Evolutionary conservation across 345 rosid genomes (phyloP).

Genomic region (Zanthoxylum bungeanum): DNA sequence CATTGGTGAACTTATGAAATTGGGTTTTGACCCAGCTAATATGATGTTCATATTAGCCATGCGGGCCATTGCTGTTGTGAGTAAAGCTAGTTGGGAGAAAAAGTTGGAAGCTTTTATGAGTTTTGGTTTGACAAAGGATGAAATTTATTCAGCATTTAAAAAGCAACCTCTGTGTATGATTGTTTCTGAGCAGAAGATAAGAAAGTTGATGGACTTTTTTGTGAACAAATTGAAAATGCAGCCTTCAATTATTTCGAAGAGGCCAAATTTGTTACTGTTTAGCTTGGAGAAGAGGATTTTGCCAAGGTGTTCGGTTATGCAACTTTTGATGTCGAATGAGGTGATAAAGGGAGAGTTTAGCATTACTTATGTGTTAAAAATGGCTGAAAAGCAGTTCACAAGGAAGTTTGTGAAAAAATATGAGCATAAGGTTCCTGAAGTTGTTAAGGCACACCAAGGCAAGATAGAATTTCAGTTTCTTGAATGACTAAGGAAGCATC

Average conservation of each 20-base stretch:
- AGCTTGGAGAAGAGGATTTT: slow-evolving; percentile 23
- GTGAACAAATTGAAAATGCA: not conserved
- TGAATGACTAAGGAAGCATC: too few species aligned
- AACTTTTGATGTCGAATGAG: slow-evolving; percentile 16
- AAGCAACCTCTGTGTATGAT: slow-evolving; percentile 15
- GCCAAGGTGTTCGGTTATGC: slow-evolving; percentile 20
- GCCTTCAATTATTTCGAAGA: not conserved
- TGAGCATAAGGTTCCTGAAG: slow-evolving; percentile 10
- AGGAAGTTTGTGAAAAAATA: slow-evolving; percentile 11
- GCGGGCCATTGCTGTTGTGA: not conserved
- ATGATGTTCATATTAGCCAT: slow-evolving; percentile 10
- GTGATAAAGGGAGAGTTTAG: slow-evolving; percentile 1
- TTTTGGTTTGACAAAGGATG: slow-evolving; percentile 17
- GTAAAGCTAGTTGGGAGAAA: slow-evolving; percentile 6
- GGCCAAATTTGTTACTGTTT: slow-evolving; percentile 4
- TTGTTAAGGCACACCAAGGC: slow-evolving; percentile 19
- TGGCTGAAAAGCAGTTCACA: slow-evolving; percentile 13
- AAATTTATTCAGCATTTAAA: slow-evolving; percentile 10
- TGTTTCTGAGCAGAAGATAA: slow-evolving; percentile 10
- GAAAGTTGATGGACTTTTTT: slow-evolving; percentile 7
- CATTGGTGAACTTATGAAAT: slow-evolving; percentile 5
- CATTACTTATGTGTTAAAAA: not conserved
- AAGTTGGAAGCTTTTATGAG: slow-evolving; percentile 13
- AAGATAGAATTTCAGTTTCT: slow-evolving; percentile 12
- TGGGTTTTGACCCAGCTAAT: slow-evolving; percentile 15